These are phyloP conservation scores for Blakeslea trispora DNA, from an alignment of 371 early-diverging fungal species.

Conservation along the genomic window DNA sequence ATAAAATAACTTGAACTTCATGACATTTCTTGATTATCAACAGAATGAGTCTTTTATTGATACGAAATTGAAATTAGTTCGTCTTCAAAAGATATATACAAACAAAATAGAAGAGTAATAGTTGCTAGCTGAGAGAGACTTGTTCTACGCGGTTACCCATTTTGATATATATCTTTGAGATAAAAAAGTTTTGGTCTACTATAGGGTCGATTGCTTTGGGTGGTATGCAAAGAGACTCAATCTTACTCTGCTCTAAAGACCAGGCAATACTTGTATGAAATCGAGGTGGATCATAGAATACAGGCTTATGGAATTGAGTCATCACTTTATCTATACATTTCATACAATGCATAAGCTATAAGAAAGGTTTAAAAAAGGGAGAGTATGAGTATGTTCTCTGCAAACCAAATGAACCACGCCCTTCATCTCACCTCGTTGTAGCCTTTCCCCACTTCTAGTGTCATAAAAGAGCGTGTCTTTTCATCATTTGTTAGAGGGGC, in stretches of 20 bases:
- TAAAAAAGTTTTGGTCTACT: not conserved
- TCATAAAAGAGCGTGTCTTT: constrained; percentile 44
- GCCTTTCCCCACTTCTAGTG: constrained; percentile 46
- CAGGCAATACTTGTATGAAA: constrained; percentile 55
- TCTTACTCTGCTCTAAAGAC: constrained; percentile 21
- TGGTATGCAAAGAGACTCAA: constrained; percentile 21
- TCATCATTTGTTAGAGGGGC: constrained; percentile 44
- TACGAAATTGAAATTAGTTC: too few relatives aligned
- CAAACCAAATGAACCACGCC: too few relatives aligned
- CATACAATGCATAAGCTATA: constrained; percentile 26
- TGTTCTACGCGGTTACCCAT: constrained; percentile 36
- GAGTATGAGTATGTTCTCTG: not conserved
- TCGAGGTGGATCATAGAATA: constrained; percentile 49
- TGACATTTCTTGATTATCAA: too few relatives aligned
- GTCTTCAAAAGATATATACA: not conserved
- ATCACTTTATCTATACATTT: constrained; percentile 29
- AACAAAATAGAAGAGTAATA: constrained; percentile 2
- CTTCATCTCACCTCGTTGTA: constrained; percentile 39
- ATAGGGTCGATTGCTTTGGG: constrained; percentile 13
- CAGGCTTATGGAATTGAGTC: constrained; percentile 22
- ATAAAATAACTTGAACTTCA: too few relatives aligned
- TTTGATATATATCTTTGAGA: constrained; percentile 30
- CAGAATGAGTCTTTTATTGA: too few relatives aligned
- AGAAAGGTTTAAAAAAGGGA: not conserved
- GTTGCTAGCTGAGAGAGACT: not conserved